phyloP scores from a whole-genome alignment of 768 basidiomycete genomes.

The Lentinus tigrinus region DNA sequence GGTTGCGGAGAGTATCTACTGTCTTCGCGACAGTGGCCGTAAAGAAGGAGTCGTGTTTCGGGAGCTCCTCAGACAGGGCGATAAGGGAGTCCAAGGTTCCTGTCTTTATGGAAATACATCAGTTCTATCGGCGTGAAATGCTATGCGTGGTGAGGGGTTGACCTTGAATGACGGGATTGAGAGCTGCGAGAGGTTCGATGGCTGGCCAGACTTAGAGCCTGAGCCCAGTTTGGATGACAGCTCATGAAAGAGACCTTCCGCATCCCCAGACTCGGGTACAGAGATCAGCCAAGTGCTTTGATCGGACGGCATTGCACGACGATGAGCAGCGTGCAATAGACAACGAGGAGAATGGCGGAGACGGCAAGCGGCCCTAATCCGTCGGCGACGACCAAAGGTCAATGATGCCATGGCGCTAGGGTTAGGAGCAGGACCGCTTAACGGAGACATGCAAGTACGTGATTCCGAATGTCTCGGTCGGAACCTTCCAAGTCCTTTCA shows the following conservation, averaged over 20 bases:
- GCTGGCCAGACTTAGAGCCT: slow-evolving; percentile 48
- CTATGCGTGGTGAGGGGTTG: slow-evolving; percentile 12
- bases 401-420: slow-evolving; percentile 9
- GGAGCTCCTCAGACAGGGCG: slow-evolving; percentile 85
- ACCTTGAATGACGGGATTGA: slow-evolving; percentile 92
- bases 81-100: slow-evolving; percentile 92
- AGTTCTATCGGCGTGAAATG: not conserved
- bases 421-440: slow-evolving; percentile 7
- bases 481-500: not conserved
- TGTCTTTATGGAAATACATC: slow-evolving; percentile 49
- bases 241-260: slow-evolving; percentile 71
- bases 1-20: slow-evolving; percentile 89
- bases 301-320: slow-evolving; percentile 80
- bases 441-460: no score
- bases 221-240: slow-evolving; percentile 59
- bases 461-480: no score
- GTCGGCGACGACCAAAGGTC: not conserved
- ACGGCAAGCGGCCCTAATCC: slow-evolving; percentile 2
- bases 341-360: slow-evolving; percentile 5
- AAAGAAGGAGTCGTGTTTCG: slow-evolving; percentile 88
- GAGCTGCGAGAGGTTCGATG: slow-evolving; percentile 58
- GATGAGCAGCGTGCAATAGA: not conserved
- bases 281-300: slow-evolving; percentile 93
- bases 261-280: slow-evolving; percentile 83
- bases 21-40: slow-evolving; percentile 87